Base-by-base conservation (phyloP, 495 filamentous ascomycete species). In the Tirmania nivea region DNA sequence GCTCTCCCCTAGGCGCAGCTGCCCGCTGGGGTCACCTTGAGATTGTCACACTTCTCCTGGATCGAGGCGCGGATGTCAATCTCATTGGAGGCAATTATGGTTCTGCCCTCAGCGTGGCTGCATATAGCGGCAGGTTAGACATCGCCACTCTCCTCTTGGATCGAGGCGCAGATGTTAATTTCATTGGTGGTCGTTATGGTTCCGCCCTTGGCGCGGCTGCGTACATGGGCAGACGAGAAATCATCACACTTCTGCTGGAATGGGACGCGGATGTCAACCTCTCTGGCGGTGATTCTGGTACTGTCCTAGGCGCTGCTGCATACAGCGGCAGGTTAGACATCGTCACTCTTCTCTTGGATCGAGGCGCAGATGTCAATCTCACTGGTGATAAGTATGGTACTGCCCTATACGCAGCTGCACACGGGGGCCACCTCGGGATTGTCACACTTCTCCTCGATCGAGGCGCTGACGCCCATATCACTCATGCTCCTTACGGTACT, bases 311-410 rank as follows among this genome's bases (percentile, higher is more conserved):
- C 25, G 25, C 25, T 7, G 25, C 25, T 31, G 25, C 25, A 31
- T 31, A 31, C 25, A 7, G 25, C 25, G 25, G 25, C 25, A 31
- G 7, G 25, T 7, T 1, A 7, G 25, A 31, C 3, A 3, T 3
- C 2, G 1, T 3, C 25, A 3, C 25, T 0, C 25, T 31, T 1
- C 25, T 31, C 25, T 7, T 68, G 9, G 57, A 60, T 2, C 50
- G 56, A 17, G 61, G 56, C 35, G 64, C 64, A n/a, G 61, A 65
- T 36, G 55, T 65, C 20, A 66, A 66, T 35, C 9, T 53, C 35
- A 14, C 50, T 8, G 56, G 57, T 34, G 55, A 56, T 35, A 20
- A 50, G 31, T 59, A 52, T 49, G 54, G 55, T 14, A 61, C 45
- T 37, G 52, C 64, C 39, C 50, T 66, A 10, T 55, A 59, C 25